Conservation (phyloP, 805 yeast genomes). For the Maudiozyma pseudohumilis region DNA sequence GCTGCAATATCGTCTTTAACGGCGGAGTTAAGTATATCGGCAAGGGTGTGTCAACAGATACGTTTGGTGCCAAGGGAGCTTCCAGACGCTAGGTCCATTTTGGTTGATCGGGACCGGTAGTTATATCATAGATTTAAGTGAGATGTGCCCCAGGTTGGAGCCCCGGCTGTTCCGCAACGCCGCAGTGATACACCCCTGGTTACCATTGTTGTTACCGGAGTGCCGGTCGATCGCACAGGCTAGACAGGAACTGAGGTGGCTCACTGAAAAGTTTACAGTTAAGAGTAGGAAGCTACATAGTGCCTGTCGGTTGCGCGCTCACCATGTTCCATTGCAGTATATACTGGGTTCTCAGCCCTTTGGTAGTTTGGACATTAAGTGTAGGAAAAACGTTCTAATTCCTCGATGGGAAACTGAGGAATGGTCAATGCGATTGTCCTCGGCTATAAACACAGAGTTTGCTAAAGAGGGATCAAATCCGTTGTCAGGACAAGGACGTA, state of each 20-base stretch:
- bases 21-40: no score
- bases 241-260: constrained; percentile 21
- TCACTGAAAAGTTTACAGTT: constrained; percentile 11
- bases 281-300: constrained; percentile 2
- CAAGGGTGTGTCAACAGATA: no score
- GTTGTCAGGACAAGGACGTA: background rate
- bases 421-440: constrained; percentile 49
- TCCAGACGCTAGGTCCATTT: no score
- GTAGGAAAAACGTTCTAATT: constrained; percentile 60
- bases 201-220: constrained; percentile 24
- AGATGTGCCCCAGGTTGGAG: constrained; percentile 15
- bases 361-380: constrained; percentile 51
- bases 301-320: constrained; percentile 47
- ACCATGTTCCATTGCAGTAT: constrained; percentile 69
- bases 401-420: constrained; percentile 97
- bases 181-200: constrained; percentile 7
- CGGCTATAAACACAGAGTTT: background rate
- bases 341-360: constrained; percentile 82
- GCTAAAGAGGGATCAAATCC: constrained; percentile 1
- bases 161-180: constrained; percentile 13
- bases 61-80: no score
- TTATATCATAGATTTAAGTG: background rate
- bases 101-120: no score
- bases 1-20: no score
- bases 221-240: constrained; percentile 19